phyloP scores from a whole-genome alignment of 805 yeast genomes.

The Cyberlindnera japonica region DNA sequence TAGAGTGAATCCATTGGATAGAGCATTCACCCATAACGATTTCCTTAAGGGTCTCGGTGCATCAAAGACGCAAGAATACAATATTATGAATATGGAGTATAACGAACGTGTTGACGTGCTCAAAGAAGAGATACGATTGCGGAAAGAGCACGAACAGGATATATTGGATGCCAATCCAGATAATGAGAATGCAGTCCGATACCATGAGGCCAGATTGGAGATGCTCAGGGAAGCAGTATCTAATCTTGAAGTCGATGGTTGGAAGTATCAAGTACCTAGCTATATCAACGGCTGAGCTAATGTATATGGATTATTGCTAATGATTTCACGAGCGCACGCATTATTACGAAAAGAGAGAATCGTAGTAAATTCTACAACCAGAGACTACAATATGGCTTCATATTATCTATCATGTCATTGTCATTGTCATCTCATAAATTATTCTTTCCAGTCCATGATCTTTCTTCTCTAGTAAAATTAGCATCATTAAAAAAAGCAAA shows the following conservation, averaged over 20 bases:
- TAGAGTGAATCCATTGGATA: constrained; percentile 21
- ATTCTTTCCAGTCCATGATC: too few species aligned
- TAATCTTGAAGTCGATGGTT: constrained; percentile 8
- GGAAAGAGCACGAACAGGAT: constrained; percentile 4
- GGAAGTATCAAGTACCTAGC: constrained; percentile 7
- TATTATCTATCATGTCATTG: not conserved
- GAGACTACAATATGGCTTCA: too few species aligned
- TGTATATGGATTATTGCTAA: too few species aligned
- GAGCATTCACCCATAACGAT: constrained; percentile 18
- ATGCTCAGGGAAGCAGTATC: constrained; percentile 8
- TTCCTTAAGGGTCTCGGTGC: constrained; percentile 18
- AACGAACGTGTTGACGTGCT: constrained; percentile 7
- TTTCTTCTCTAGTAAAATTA: too few species aligned
- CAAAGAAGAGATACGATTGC: constrained; percentile 6
- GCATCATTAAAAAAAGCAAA: too few species aligned
- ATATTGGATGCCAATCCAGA: constrained; percentile 1
- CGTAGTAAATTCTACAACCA: too few species aligned
- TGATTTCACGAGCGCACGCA: too few species aligned
- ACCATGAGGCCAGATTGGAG: constrained; percentile 6
- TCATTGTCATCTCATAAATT: too few species aligned
- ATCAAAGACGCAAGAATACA: constrained; percentile 19
- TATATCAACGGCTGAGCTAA: not conserved
- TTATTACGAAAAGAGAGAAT: too few species aligned
- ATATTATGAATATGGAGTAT: constrained; percentile 18
- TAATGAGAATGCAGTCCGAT: not conserved